These are phyloP conservation scores for Salmacisia buchloeana DNA, from an alignment of 1,284 basidiomycete genomes.

Conservation along the genomic window DNA sequence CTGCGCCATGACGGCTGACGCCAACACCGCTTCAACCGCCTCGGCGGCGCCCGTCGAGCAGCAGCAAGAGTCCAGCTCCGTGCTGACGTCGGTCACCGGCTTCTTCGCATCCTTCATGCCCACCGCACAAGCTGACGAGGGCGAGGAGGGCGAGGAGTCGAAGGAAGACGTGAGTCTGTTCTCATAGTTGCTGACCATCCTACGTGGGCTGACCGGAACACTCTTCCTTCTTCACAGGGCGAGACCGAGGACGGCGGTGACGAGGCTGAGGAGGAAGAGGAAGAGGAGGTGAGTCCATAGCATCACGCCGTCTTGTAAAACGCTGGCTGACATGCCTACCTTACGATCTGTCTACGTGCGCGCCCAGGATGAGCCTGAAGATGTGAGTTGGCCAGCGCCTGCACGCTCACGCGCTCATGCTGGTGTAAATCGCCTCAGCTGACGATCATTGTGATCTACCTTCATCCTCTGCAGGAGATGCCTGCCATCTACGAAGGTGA, in stretches of 20 bases:
- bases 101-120: constrained; percentile 37
- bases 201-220: constrained; percentile 10
- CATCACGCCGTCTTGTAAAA: too few species aligned
- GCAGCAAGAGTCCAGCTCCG: constrained; percentile 12
- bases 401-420: too few species aligned
- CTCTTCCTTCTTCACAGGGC: constrained; percentile 1
- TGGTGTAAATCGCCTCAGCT: too few species aligned
- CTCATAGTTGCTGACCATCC: not conserved
- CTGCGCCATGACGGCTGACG: not conserved
- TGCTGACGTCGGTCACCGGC: constrained; percentile 28
- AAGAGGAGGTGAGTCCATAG: constrained; percentile 25
- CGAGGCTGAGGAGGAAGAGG: constrained; percentile 20
- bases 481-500: constrained; percentile 21
- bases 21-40: not conserved
- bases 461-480: not conserved
- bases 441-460: too few species aligned
- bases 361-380: constrained; percentile 42
- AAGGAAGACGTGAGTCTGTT: constrained; percentile 4
- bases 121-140: constrained; percentile 24
- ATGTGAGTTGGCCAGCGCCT: too few species aligned
- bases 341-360: not conserved
- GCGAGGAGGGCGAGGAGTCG: constrained; percentile 12
- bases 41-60: not conserved
- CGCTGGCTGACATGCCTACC: too few species aligned
- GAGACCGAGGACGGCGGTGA: constrained; percentile 15